These are phyloP conservation scores for Spathaspora boniae DNA, from an alignment of 805 yeast genomes.

Conservation along the genomic window DNA sequence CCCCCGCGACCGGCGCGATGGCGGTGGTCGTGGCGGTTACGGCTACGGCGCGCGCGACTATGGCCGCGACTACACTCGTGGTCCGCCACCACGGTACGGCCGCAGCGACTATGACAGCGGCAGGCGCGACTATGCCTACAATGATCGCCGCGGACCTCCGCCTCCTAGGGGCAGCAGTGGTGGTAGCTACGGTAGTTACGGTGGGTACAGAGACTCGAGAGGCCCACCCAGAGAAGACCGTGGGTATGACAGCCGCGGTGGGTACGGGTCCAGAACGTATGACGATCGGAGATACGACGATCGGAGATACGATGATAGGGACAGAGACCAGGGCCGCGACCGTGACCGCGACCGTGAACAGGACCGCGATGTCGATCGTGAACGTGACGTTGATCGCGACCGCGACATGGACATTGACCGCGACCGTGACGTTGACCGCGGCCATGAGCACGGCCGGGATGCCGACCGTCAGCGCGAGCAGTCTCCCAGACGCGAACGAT, in stretches of 20 bases:
- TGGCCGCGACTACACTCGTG: slow-evolving; percentile 15
- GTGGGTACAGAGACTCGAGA: slow-evolving; percentile 9
- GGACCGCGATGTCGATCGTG: too few species aligned
- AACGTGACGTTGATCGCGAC: too few species aligned
- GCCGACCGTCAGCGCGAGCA: too few species aligned
- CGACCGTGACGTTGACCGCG: too few species aligned
- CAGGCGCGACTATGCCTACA: slow-evolving; percentile 16
- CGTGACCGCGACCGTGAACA: too few species aligned
- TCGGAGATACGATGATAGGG: slow-evolving; percentile 5
- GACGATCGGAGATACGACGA: slow-evolving; percentile 1
- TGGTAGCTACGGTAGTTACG: slow-evolving; percentile 15
- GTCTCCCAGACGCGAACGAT: too few species aligned
- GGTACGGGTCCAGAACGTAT: slow-evolving; percentile 8
- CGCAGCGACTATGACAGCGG: slow-evolving; percentile 19
- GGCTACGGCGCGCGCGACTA: slow-evolving; percentile 13
- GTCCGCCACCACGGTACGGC: too few species aligned
- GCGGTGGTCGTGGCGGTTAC: slow-evolving; percentile 19
- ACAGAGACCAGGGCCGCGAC: too few species aligned
- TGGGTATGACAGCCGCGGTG: slow-evolving; percentile 8
- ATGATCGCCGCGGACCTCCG: slow-evolving; percentile 15
- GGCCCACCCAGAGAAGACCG: too few species aligned
- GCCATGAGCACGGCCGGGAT: too few species aligned
- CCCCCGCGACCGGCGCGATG: slow-evolving; percentile 27
- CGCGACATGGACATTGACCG: too few species aligned
- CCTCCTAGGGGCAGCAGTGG: slow-evolving; percentile 11